Percentiles rank a stretch among this genome's conserved stretches.
phyloP scores from a whole-genome alignment of 2,329 filamentous ascomycete genomes.

The Curvularia verruculosa region DNA sequence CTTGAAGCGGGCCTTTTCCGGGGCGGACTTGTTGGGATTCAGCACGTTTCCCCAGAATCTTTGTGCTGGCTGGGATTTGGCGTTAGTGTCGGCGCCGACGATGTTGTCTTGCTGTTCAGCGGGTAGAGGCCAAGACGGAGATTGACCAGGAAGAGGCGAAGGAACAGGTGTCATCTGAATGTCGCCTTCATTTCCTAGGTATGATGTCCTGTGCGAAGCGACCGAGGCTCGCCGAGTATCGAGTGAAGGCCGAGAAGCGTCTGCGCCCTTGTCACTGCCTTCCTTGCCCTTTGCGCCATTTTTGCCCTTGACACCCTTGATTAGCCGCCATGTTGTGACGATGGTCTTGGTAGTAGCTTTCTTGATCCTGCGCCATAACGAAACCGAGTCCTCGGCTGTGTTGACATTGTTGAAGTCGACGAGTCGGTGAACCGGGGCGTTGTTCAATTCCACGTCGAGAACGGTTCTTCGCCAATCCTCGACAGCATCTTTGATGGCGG shows the following conservation, averaged over 20 bases:
- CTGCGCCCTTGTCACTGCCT: slow-evolving; percentile 55
- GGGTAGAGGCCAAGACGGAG: slow-evolving; percentile 34
- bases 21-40: slow-evolving; percentile 69
- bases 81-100: slow-evolving; percentile 29
- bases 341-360: slow-evolving; percentile 76
- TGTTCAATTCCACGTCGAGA: slow-evolving; percentile 92
- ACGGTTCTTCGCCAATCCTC: slow-evolving; percentile 93
- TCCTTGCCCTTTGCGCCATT: slow-evolving; percentile 46
- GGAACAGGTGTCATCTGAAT: slow-evolving; percentile 97
- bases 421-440: slow-evolving; percentile 89
- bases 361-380: slow-evolving; percentile 85
- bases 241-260: slow-evolving; percentile 69
- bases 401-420: slow-evolving; percentile 93
- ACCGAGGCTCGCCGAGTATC: slow-evolving; percentile 67
- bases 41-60: slow-evolving; percentile 72
- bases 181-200: slow-evolving; percentile 62
- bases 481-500: slow-evolving; percentile 90
- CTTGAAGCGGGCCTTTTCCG: slow-evolving; percentile 83
- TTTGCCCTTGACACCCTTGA: slow-evolving; percentile 52
- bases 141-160: slow-evolving; percentile 69
- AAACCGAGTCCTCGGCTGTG: slow-evolving; percentile 83
- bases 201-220: slow-evolving; percentile 59
- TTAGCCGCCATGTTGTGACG: slow-evolving; percentile 60
- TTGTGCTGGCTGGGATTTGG: slow-evolving; percentile 42
- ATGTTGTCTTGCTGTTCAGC: slow-evolving; percentile 37